Percentiles rank a stretch among this genome's conserved stretches.
These are phyloP conservation scores for Leccinum pachyderme DNA, from an alignment of 1,284 basidiomycete genomes.

Conservation along the genomic window DNA sequence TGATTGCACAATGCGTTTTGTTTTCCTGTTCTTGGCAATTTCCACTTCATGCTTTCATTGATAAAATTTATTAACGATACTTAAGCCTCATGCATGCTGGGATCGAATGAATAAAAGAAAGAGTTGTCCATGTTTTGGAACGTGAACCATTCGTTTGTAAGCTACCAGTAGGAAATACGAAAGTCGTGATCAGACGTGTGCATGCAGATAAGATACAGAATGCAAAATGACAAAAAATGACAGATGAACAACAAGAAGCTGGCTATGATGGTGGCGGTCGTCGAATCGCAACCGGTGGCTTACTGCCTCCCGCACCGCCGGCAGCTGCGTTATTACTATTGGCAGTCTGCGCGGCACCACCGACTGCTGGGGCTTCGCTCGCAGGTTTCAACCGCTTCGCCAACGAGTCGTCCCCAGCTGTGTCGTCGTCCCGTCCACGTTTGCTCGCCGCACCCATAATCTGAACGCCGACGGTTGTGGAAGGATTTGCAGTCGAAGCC, in stretches of 20 bases:
- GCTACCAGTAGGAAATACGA: background rate
- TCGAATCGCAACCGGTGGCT: slow-evolving; percentile 36
- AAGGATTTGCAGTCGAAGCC: background rate
- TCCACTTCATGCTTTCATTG: background rate
- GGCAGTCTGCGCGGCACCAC: background rate
- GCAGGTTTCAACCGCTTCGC: slow-evolving; percentile 71
- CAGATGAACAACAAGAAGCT: background rate
- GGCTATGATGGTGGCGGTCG: slow-evolving; percentile 29
- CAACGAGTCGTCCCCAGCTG: slow-evolving; percentile 53
- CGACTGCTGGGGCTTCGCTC: slow-evolving; percentile 3
- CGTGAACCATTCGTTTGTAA: background rate
- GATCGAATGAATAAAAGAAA: background rate
- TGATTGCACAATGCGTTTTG: slow-evolving; percentile 2
- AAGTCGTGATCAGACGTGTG: background rate
- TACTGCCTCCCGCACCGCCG: slow-evolving; percentile 14
- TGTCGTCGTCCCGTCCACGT: slow-evolving; percentile 59
- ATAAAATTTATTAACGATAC: slow-evolving; percentile 18
- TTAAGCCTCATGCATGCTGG: background rate
- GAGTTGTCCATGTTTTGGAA: background rate
- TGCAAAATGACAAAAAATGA: background rate
- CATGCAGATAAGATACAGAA: background rate
- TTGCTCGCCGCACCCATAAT: slow-evolving; percentile 70
- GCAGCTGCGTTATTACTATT: background rate
- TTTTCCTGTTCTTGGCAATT: slow-evolving; percentile 2
- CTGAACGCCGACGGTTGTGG: slow-evolving; percentile 38